These are phyloP conservation scores for Metahyphopichia silvanorum DNA, from an alignment of 805 yeast species.

Conservation along the genomic window DNA sequence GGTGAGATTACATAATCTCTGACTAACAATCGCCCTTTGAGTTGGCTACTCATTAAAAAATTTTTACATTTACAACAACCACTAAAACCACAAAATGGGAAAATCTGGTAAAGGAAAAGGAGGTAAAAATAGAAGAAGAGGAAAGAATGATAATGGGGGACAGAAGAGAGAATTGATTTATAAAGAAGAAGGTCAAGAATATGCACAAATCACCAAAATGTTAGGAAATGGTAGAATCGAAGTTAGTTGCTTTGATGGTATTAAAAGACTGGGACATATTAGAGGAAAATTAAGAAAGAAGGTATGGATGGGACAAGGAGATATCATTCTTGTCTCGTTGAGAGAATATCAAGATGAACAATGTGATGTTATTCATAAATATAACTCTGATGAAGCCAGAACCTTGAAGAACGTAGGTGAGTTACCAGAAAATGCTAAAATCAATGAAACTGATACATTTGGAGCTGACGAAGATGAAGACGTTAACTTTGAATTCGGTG, in stretches of 20 bases:
- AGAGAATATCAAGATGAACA: constrained; percentile 99
- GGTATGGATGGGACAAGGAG: constrained; percentile 99
- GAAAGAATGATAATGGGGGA: constrained; percentile 88
- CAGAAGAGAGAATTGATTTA: constrained; percentile 91
- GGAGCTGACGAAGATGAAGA: constrained; percentile 97
- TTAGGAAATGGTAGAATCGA: constrained; percentile 97
- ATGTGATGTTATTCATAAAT: constrained; percentile 97
- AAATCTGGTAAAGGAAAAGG: constrained; percentile 77
- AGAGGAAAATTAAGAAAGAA: constrained; percentile 99
- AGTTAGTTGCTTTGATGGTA: constrained; percentile 92
- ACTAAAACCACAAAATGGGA: constrained; percentile 51
- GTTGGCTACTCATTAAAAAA: too few relatives aligned
- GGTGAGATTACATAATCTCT: too few relatives aligned
- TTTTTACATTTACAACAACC: constrained; percentile 3
- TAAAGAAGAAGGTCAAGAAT: constrained; percentile 97
- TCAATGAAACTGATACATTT: constrained; percentile 95
- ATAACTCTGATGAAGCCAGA: constrained; percentile 97
- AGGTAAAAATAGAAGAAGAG: constrained; percentile 96
- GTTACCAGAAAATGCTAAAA: constrained; percentile 94
- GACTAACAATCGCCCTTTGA: too few relatives aligned
- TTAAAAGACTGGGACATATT: constrained; percentile 92
- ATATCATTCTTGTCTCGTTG: constrained; percentile 88
- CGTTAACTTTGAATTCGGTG: constrained; percentile 97
- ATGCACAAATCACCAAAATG: constrained; percentile 98
- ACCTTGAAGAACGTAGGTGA: constrained; percentile 93